Evolutionary conservation across 805 yeast genomes (phyloP), one percentile per base, ranked within the genome.

Genomic region (Wickerhamomyces subpelliculosus): DNA sequence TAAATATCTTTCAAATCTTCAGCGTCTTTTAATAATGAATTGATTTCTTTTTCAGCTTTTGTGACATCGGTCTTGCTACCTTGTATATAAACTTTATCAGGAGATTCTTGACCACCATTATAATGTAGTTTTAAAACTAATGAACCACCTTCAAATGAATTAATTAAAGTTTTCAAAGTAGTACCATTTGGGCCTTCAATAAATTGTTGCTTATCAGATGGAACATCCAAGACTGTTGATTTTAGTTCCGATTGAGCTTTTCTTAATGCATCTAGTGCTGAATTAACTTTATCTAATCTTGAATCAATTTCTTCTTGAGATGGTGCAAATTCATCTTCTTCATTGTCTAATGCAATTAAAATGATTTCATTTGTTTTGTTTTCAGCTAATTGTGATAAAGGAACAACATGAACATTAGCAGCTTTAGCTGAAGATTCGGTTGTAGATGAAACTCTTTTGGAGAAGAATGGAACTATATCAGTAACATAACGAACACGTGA

Each of bases 261-360:
- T 58, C 87, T 78, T 44, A 88, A 66, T 6, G 64, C 55, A 40
- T 72, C 71, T 43, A 89, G 70, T 1, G 80, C 62, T 13, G 58
- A 58, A 46, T 75, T 71, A 33, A 80, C 85, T 14, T 62, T 60
- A 2, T 66, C 65, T 40, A 90, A 68, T 36, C 71, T 66, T n/a
- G 60, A 70, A 29, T 64, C 61, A 40, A 80, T 65, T 53, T 83
- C 89, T 27, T 72, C 73, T 22, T 67, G 61, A 27, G 83, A 70
- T 22, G 90, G 90, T 27, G 78, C 79, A 57, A 86, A 86, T 51
- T 84, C 95, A 35, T 78, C 82, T 42, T 67, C 64, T 11, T 49
- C 67, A 21, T 65, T 61, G 19, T 63, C 55, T 34, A 55, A 48
- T 19, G 73, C 71, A 37, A 85, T 74, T 33, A 93, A 62, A 14